Evolutionary conservation across 345 rosid species (phyloP).

Genomic region (Triadica sebifera): DNA sequence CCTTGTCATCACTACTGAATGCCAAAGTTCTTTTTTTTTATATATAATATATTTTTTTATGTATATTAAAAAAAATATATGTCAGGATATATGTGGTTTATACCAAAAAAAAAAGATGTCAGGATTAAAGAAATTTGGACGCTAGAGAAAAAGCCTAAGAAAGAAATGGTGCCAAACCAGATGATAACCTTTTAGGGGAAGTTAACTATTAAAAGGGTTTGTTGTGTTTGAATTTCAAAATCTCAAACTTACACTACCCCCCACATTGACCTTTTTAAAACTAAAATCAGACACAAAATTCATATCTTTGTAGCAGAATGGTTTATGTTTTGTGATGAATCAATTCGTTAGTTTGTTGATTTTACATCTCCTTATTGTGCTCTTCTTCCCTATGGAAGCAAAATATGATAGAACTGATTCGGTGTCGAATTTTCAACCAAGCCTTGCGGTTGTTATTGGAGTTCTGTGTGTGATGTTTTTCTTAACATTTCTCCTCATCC

Average conservation of each 20-base stretch:
- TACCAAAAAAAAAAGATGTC: background rate
- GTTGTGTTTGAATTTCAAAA: background rate
- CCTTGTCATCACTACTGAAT: slow-evolving; percentile 31
- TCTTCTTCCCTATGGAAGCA: slow-evolving; percentile 20
- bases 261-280: too few relatives aligned
- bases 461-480: slow-evolving; percentile 66
- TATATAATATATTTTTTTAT: too few relatives aligned
- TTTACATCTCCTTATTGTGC: slow-evolving; percentile 4
- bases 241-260: background rate
- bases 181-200: too few relatives aligned
- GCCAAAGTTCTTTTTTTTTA: background rate
- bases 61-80: too few relatives aligned
- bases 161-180: slow-evolving; percentile 20
- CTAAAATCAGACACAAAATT: too few relatives aligned
- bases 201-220: too few relatives aligned
- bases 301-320: background rate
- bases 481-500: slow-evolving; percentile 58
- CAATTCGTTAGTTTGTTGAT: background rate
- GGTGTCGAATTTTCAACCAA: slow-evolving; percentile 63
- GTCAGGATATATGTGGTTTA: too few relatives aligned
- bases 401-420: slow-evolving; percentile 35
- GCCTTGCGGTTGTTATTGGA: slow-evolving; percentile 75
- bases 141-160: slow-evolving; percentile 1
- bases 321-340: slow-evolving; percentile 27
- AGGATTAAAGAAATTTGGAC: background rate